Base-by-base conservation (phyloP, 257 asterid species). In the Petunia secreta region DNA sequence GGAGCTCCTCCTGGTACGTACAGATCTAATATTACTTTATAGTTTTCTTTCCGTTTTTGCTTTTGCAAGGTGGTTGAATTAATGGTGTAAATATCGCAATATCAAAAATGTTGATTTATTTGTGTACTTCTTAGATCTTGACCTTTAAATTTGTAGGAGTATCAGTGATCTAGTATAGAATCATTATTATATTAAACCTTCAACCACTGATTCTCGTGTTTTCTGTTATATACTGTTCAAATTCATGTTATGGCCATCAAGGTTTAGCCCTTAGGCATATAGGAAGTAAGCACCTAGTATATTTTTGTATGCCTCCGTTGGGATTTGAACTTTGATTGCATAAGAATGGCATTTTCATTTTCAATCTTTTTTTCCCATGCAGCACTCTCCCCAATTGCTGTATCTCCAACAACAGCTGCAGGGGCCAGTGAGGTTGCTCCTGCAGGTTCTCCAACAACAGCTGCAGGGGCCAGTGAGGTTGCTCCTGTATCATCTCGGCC, bases 1-100 rank as follows among this genome's bases (percentile, higher is more conserved):
- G 91, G 85, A 59, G 89, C 87, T 79, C 89, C 93, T 14, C 96
- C 97, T 78, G 97, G 97, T 92, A 89, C 52, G 79, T 75, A 52
- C 60, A 71, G 85, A 83, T 86, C 84, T 41, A 54, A 53, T 54
- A 11, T 46, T 43, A 41, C 36, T 48, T 65, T 25, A 25, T 25
- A 4, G 37, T 34, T 2, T 48, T 34, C 50, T 10, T 5, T 68
- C 8, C 43, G 25, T 25, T 25, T 25, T 25, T 25, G 25, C 25
- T 25, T 25, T 25, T 25, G 25, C 25, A 25, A 25, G 25, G 25
- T 25, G 25, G 25, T 25, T 25, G 25, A 25, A 25, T 25, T 25
- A 25, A 25, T 25, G 25, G 25, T 25, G 25, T 25, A 25, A 25
- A 25, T 25, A 25, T 25, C 25, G 0, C 25, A 25, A 25, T 25